These are phyloP conservation scores for Trichopus zeylanicus DNA, from an alignment of 116 monocot species.

Conservation along the genomic window DNA sequence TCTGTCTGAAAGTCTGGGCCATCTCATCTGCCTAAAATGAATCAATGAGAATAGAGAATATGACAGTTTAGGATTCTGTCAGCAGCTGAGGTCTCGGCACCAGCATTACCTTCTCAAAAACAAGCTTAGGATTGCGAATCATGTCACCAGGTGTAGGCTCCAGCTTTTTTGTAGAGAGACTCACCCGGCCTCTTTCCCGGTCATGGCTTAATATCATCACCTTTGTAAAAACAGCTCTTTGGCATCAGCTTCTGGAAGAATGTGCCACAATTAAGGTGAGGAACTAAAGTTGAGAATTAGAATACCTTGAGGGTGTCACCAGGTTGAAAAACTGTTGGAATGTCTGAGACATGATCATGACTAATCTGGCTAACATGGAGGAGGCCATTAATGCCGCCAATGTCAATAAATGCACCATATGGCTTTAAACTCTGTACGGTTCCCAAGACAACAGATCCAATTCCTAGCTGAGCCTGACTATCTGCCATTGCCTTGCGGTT, in stretches of 20 bases:
- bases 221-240: constrained; percentile 26
- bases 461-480: constrained; percentile 97
- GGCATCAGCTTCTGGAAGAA: neutral
- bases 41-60: no score
- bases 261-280: neutral
- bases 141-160: constrained; percentile 99
- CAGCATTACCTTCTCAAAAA: constrained; percentile 99
- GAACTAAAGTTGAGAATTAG: neutral
- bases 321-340: constrained; percentile 87
- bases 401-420: constrained; percentile 97
- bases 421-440: constrained; percentile 95
- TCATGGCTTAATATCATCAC: constrained; percentile 98
- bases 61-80: no score
- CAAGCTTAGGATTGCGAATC: constrained; percentile 95
- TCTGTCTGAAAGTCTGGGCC: constrained; percentile 91
- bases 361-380: constrained; percentile 99
- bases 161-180: constrained; percentile 95
- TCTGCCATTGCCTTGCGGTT: constrained; percentile 98
- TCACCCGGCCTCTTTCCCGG: constrained; percentile 92
- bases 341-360: constrained; percentile 95
- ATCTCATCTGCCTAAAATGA: constrained; percentile 83
- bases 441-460: constrained; percentile 88
- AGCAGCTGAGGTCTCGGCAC: no score
- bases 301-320: constrained; percentile 91
- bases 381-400: constrained; percentile 93